Base-by-base conservation (phyloP, 2,329 filamentous ascomycete genomes). In the Endothia cerciana region DNA sequence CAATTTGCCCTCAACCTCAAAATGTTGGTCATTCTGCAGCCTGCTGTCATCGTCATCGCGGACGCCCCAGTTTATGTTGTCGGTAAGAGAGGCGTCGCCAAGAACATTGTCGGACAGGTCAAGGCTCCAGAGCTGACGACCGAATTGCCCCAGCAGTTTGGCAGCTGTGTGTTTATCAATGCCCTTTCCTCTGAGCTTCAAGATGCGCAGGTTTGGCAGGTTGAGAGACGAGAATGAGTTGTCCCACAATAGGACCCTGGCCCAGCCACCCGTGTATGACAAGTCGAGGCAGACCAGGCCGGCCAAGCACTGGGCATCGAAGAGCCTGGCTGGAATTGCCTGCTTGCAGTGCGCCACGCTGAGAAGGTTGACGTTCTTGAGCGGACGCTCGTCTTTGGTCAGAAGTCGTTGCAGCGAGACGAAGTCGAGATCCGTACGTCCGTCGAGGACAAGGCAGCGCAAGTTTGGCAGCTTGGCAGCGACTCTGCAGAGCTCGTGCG, bases 31-130 rank as follows among this genome's bases (percentile, higher is more conserved):
- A 0, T 75, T 76, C 33, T 76, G 76, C n/a, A 80, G 73, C 56
- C 30, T 53, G 13, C n/a, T 15, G 22, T n/a, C 28, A 1, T 73
- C 71, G 8, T 71, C 68, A 15, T 65, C 60, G 3, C 73, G 73
- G 15, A 82, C 76, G 67, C 77, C 80, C 76, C 80, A 22, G 70
- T 68, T 53, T 6, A 73, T 67, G 17, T 82, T 68, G 2, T 59
- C 45, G 8, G 76, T 71, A 13, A 87, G 70, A 3, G 76, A 70
- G 2, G 45, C 70, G 70, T 88, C 85, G 0, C 80, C 82, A 11
- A 89, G 71, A 13, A 77, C 78, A 69, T 89, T 89, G 6, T 79
- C 62, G 45, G 79, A 77, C 0, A 89, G 60, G 68, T 89, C 85
- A 4, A 89, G 71, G 69, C 86, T 87, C 86, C 86, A 89, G 13